Evolutionary conservation across 176 grass and related monocot species (phyloP), one percentile per base, ranked within the genome.

Genomic region (Cymbopogon citratus): DNA sequence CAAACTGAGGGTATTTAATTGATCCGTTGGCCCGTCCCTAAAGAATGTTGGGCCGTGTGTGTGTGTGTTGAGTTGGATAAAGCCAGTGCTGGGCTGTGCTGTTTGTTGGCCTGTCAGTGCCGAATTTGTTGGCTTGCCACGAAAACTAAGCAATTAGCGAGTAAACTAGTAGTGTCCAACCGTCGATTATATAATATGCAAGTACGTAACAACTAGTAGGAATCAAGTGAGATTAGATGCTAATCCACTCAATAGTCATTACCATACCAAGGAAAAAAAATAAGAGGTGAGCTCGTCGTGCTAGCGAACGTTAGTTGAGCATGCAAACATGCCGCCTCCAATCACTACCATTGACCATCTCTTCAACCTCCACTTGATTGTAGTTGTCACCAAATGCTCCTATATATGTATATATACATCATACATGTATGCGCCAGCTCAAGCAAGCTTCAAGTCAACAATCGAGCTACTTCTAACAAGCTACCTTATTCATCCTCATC

Each of bases 241-340:
- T 24, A 59, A 24, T 59, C n/a, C 21, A 49, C 2, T 14, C 1
- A 27, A 14, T 9, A 45, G 33, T 84, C 7, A 78, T 36, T 15
- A 57, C 2, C 25, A 13, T 28, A 4, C 45, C 48, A 26, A 39
- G 4, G 4, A 35, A 63, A 26, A n/a, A 15, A 16, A 75, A 51
- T 18, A 5, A 6, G 9, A 29, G 29, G 81, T 28, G n/a, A 73
- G 56, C 16, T 33, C 16, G 14, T 16, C 51, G 11, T 60, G 38
- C 25, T 44, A 63, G 33, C 74, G 5, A 75, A 74, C 62, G 81
- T 51, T 49, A 59, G 76, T 74, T 88, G 81, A 49, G 70, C 41
- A 1, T 73, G 70, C 70, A 72, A 15, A 12, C 80, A 5, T 24
- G 14, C 40, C 5, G 2, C 27, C 9, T 66, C 68, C 80, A 84